phyloP scores from a whole-genome alignment of 148 eudicot species.

The Rhododendron vialii region DNA sequence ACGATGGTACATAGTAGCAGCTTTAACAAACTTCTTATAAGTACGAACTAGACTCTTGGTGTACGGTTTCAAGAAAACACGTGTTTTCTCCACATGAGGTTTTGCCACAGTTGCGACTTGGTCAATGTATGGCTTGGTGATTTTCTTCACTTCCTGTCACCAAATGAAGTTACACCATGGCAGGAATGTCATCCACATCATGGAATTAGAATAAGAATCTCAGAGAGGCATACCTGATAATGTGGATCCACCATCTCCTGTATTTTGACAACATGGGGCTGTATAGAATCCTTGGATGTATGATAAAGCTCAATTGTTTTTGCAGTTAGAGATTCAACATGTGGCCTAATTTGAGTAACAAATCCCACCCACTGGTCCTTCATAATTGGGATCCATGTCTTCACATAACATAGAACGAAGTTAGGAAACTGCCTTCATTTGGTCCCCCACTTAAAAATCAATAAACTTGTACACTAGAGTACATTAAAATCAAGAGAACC shows the following conservation, averaged over 20 bases:
- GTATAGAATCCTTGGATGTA: conserved; percentile 38
- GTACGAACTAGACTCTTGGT: conserved; percentile 47
- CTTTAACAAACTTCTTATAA: conserved; percentile 42
- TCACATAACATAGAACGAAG: conserved; percentile 16
- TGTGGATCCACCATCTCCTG: conserved; percentile 55
- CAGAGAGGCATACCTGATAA: conserved; percentile 46
- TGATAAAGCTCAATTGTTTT: conserved; percentile 50
- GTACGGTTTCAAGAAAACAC: conserved; percentile 50
- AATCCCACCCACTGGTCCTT: conserved; percentile 50
- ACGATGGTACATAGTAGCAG: conserved; percentile 43
- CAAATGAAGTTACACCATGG: background rate
- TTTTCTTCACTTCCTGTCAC: conserved; percentile 58
- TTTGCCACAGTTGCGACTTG: conserved; percentile 51
- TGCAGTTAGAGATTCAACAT: conserved; percentile 27
- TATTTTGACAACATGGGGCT: conserved; percentile 48
- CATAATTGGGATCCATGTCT: conserved; percentile 55
- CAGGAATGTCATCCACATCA: background rate
- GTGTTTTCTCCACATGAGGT: conserved; percentile 69
- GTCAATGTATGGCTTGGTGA: conserved; percentile 58
- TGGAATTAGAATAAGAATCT: background rate
- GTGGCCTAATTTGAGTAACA: conserved; percentile 44
- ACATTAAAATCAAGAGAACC: background rate
- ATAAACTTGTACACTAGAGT: background rate
- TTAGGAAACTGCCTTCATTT: background rate
- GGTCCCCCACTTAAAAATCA: background rate